A percentile compares a stretch with the other conserved stretches of the same genome.
These are phyloP conservation scores for Boletus insuetus DNA, from an alignment of 768 basidiomycete species.

Conservation along the genomic window DNA sequence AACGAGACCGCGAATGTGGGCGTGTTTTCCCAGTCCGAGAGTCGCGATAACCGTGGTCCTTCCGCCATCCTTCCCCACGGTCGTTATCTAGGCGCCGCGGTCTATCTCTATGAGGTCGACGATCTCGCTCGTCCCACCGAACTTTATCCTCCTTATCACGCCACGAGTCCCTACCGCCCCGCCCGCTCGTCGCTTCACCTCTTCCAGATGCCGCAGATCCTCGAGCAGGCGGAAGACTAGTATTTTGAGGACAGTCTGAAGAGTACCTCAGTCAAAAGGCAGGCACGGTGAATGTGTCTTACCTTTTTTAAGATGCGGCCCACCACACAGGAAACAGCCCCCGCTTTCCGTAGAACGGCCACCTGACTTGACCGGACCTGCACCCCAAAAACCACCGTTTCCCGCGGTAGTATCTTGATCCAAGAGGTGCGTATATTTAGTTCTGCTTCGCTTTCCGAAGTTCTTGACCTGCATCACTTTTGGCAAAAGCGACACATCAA, in stretches of 20 bases:
- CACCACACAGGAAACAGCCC: constrained; percentile 93
- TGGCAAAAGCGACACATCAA: constrained; percentile 87
- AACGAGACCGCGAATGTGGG: constrained; percentile 34
- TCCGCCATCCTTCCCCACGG: constrained; percentile 17
- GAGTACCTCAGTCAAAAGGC: constrained; percentile 6
- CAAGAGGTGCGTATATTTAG: constrained; percentile 93
- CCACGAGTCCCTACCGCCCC: constrained; percentile 39
- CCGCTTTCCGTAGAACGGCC: constrained; percentile 53
- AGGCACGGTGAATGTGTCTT: not conserved
- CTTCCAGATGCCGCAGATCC: constrained; percentile 28
- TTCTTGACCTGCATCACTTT: constrained; percentile 97
- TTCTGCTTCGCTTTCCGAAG: constrained; percentile 88
- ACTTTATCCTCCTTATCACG: constrained; percentile 26
- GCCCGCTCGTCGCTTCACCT: constrained; percentile 30
- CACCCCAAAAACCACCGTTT: constrained; percentile 65
- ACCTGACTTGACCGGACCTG: constrained; percentile 50
- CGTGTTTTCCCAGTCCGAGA: constrained; percentile 19
- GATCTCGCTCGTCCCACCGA: constrained; percentile 20
- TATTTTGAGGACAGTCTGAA: constrained; percentile 53
- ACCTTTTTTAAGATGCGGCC: constrained; percentile 93
- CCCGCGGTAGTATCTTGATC: constrained; percentile 86
- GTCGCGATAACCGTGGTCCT: constrained; percentile 15
- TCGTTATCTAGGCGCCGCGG: constrained; percentile 24
- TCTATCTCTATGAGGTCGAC: constrained; percentile 23
- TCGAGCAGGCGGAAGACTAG: constrained; percentile 34